Evolutionary conservation across 2,329 filamentous ascomycete genomes (phyloP).

Genomic region (Teratosphaeria pseudoeucalypti): DNA sequence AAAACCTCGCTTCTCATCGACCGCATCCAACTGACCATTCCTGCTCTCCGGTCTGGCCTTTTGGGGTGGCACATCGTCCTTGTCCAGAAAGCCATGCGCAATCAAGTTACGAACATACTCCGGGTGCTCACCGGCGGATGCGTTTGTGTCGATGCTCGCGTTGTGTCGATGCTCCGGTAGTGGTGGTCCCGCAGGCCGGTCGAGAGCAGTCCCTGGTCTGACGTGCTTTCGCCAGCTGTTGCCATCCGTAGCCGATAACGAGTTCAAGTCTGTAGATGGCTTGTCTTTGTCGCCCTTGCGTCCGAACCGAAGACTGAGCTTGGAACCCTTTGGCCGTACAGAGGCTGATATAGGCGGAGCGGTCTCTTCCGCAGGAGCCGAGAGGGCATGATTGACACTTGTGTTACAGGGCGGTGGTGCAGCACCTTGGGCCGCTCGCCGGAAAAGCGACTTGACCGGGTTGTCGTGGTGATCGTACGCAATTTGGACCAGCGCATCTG

Average conservation of each 20-base stretch:
- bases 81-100: not conserved
- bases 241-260: not conserved
- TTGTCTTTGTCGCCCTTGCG: not conserved
- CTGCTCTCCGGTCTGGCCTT: not conserved
- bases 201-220: not conserved
- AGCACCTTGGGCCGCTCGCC: not conserved
- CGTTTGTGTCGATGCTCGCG: not conserved
- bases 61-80: not conserved
- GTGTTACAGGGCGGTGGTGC: not conserved
- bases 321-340: not conserved
- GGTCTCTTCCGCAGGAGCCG: not conserved
- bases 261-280: not conserved
- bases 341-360: not conserved
- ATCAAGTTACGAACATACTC: not conserved
- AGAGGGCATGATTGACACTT: not conserved
- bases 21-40: not conserved
- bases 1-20: not conserved
- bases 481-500: not conserved
- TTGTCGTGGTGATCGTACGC: constrained; percentile 2
- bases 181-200: not conserved
- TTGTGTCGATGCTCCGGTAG: not conserved
- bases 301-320: not conserved
- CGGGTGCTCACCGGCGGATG: not conserved
- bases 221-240: not conserved
- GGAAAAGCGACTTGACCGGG: constrained; percentile 5